Percentiles rank a stretch among this genome's conserved stretches.
Evolutionary conservation across 1,139 yeast genomes (phyloP).

Genomic region (Yamadazyma taylorii): DNA sequence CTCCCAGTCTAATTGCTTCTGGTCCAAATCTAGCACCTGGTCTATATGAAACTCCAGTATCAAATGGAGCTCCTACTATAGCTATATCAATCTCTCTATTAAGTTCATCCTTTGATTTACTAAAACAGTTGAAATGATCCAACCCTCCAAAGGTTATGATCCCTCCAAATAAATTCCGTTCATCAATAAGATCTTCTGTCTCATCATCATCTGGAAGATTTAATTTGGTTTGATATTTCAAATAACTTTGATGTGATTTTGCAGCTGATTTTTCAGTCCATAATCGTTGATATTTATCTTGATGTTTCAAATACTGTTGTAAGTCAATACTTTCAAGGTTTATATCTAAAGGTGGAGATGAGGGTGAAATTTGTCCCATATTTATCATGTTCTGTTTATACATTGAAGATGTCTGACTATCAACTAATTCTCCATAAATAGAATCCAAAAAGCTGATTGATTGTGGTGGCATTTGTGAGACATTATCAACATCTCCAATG

Average conservation of each 20-base stretch:
- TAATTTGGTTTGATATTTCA: constrained; percentile 24
- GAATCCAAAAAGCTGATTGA: constrained; percentile 24
- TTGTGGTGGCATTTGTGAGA: constrained; percentile 2
- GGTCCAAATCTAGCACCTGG: constrained; percentile 36
- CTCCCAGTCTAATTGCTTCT: constrained; percentile 23
- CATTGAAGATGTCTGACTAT: constrained; percentile 5
- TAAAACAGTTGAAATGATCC: constrained; percentile 39
- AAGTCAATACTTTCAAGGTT: constrained; percentile 5
- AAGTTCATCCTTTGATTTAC: constrained; percentile 15
- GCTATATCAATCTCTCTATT: constrained; percentile 25
- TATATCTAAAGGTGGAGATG: background rate
- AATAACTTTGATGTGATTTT: constrained; percentile 16
- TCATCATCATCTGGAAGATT: constrained; percentile 39
- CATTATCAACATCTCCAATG: background rate
- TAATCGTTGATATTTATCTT: constrained; percentile 3
- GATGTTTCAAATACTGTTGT: constrained; percentile 1
- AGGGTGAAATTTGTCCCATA: constrained; percentile 5
- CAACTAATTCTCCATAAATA: constrained; percentile 20
- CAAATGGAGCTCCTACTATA: constrained; percentile 33
- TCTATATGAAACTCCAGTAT: constrained; percentile 29
- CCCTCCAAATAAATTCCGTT: constrained; percentile 37
- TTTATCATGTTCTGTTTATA: constrained; percentile 7
- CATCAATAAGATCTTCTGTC: constrained; percentile 29
- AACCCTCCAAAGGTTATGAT: constrained; percentile 48
- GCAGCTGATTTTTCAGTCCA: constrained; percentile 6